These are phyloP conservation scores for Diplosphaera chodatii DNA, from an alignment of 139 green algal genomes.

Conservation along the genomic window DNA sequence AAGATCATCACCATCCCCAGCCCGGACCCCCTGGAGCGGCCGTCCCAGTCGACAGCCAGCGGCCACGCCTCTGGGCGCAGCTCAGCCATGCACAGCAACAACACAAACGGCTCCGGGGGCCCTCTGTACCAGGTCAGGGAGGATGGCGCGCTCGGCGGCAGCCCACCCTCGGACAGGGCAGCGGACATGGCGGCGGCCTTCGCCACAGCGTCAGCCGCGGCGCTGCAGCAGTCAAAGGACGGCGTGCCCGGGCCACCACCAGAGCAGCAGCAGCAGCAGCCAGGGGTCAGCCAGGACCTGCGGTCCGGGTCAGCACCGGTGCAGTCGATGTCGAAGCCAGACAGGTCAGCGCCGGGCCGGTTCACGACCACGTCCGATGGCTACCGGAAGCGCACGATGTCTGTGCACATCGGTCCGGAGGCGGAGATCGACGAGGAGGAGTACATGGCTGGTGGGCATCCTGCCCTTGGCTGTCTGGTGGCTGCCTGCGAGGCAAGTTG, in stretches of 20 bases:
- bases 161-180: too few species aligned
- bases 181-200: background rate
- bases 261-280: too few species aligned
- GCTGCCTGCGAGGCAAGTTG: too few species aligned
- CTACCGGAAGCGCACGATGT: background rate
- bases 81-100: background rate
- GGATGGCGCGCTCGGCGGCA: background rate
- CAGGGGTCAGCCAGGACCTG: too few species aligned
- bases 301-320: too few species aligned
- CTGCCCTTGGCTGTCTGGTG: too few species aligned
- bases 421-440: constrained; percentile 1
- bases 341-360: too few species aligned
- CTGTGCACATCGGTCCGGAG: background rate
- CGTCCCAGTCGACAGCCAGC: background rate
- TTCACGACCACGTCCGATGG: background rate
- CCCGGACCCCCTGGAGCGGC: background rate
- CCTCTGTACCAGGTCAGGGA: background rate
- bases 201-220: too few species aligned
- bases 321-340: too few species aligned
- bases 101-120: background rate
- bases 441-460: background rate
- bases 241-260: too few species aligned
- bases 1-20: constrained; percentile 9
- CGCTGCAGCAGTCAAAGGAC: too few species aligned
- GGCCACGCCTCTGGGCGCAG: too few species aligned